These are phyloP conservation scores for Paramarasmius palmivorus DNA, from an alignment of 1,284 basidiomycete species.

Conservation along the genomic window DNA sequence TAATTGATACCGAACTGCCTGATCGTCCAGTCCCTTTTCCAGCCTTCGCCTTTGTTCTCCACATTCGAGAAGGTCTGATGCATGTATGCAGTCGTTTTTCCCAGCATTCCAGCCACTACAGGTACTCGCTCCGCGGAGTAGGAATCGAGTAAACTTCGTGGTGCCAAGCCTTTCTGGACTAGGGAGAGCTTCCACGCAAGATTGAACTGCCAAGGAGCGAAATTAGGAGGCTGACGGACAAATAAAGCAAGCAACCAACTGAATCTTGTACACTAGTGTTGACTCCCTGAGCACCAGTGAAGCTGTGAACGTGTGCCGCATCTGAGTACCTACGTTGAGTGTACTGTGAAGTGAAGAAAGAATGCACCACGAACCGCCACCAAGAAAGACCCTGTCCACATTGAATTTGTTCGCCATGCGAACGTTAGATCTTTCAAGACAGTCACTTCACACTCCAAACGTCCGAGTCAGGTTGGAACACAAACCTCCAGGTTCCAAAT, in stretches of 20 bases:
- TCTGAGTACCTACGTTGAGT: too few species aligned
- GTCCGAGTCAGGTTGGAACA: not conserved
- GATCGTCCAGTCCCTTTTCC: constrained; percentile 17
- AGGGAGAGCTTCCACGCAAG: constrained; percentile 31
- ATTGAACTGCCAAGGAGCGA: too few species aligned
- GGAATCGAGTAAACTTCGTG: constrained; percentile 22
- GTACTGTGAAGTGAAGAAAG: too few species aligned
- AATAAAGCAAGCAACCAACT: too few species aligned
- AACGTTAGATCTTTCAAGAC: constrained; percentile 15
- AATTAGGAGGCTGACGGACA: too few species aligned
- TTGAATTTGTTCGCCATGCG: constrained; percentile 14
- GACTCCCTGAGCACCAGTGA: too few species aligned
- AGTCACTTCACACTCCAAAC: not conserved
- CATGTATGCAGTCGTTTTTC: constrained; percentile 16
- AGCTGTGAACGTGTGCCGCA: too few species aligned
- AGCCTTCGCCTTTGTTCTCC: not conserved
- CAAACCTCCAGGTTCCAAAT: constrained; percentile 10
- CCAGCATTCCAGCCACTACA: constrained; percentile 29
- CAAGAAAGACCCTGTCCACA: constrained; percentile 19
- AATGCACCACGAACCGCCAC: constrained; percentile 27
- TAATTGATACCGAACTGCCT: constrained; percentile 36
- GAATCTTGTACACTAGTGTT: constrained; percentile 25
- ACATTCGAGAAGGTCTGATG: constrained; percentile 1
- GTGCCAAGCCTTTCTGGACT: constrained; percentile 24
- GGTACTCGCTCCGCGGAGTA: constrained; percentile 29